Conservation (phyloP, 2,329 filamentous ascomycete genomes). For the Lachnum nothofagi region DNA sequence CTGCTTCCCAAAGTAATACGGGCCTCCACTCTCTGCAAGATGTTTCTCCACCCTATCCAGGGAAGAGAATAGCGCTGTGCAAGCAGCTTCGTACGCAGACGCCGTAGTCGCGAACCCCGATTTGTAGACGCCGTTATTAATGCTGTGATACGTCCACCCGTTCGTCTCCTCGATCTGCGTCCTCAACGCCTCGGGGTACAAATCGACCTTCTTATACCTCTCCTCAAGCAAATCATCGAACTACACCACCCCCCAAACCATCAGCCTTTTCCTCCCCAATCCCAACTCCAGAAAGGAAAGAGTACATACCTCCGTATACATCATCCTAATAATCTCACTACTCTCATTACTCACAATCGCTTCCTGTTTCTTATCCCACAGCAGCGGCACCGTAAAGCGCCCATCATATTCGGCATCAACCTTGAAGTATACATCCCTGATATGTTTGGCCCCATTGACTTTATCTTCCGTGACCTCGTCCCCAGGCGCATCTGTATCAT, state of each 20-base stretch:
- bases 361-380: constrained; percentile 60
- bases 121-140: constrained; percentile 70
- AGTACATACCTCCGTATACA: constrained; percentile 67
- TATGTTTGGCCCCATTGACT: constrained; percentile 55
- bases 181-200: constrained; percentile 63
- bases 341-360: constrained; percentile 80
- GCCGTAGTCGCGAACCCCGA: constrained; percentile 81
- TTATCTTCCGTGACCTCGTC: constrained; percentile 61
- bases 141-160: constrained; percentile 71
- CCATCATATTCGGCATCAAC: constrained; percentile 61
- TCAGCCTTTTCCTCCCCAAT: too few species aligned
- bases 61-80: constrained; percentile 65
- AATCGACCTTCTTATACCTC: constrained; percentile 54
- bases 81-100: constrained; percentile 73
- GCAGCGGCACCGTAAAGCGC: constrained; percentile 63
- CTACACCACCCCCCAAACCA: too few species aligned
- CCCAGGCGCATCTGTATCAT: constrained; percentile 52
- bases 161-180: constrained; percentile 68
- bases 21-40: constrained; percentile 48
- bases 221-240: constrained; percentile 68
- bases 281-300: constrained; percentile 17
- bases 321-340: constrained; percentile 78
- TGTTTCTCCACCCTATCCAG: constrained; percentile 74
- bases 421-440: constrained; percentile 63
- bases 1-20: constrained; percentile 68